Evolutionary conservation across 768 basidiomycete genomes (phyloP), one percentile per base, ranked within the genome.

Genomic region (Tubosaeta brunneosetosa): DNA sequence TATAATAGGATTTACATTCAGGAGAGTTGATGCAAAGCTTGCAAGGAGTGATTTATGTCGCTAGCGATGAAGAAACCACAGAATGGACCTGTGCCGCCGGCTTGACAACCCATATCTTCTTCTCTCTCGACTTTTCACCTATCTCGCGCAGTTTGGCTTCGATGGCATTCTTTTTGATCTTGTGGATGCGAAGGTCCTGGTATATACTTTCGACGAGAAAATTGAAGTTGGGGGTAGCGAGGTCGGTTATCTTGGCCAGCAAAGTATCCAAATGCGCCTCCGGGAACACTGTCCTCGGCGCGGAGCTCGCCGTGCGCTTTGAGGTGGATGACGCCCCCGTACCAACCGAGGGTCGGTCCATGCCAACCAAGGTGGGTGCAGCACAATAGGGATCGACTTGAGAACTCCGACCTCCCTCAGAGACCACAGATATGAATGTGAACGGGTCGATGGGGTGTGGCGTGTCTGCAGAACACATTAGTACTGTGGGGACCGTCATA

Each of bases 151-250:
- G 74, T 66, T 92, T 92, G 3, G 82, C 83, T 67, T 91, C 88
- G 42, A 94, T 83, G 4, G 88, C 82, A 46, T 84, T 87, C 76
- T 92, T 93, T 74, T 86, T 91, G 56, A 91, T 79, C 51, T 84
- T 85, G 57, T 86, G 72, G n/a, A 66, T 68, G 31, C 80, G 80
- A 37, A 92, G 73, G 26, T 86, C 86, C 56, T 85, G 81, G 61
- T 84, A 81, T 57, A 92, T 77, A 8, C 81, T 76, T 53, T 92
- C 90, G 0, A 91, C 78, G 27, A 94, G 79, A 50, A 82, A 77
- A 8, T 75, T 76, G 25, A 90, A 73, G 56, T 75, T 91, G 8
- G 78, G 73, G 0, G 86, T 82, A 48, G 82, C 77, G 17, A 89
- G 71, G 22, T 73, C 69, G 3, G 74, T 72, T 43, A 91, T 84